Evolutionary conservation across 306 rosid genomes (phyloP), one percentile per base, ranked within the genome.

Genomic region (Amphicarpaea edgeworthii): DNA sequence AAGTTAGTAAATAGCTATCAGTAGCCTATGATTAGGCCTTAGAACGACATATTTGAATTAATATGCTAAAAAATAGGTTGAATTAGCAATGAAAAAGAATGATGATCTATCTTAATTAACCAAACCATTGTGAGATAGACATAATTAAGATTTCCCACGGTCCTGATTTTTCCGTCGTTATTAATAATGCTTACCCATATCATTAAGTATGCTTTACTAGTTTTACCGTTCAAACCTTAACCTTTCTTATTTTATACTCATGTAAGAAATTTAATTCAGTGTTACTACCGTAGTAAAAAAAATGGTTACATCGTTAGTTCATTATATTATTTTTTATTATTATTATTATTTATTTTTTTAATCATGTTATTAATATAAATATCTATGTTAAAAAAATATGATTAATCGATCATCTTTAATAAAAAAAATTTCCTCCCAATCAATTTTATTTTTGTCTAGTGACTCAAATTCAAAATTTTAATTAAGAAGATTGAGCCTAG

Each of bases 1-100:
- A 16, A 60, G 70, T 55, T 79, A 72, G 72, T 10, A 54, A 28
- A 37, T 37, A 57, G 28, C 70, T 23, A 32, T 66, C 57, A 80
- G 20, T 73, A 43, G 15, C 62, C 79, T 19, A 55, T 20, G 50
- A 20, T 65, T 64, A 30, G 58, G 46, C 20, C 73, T 64, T 50
- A 7, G 47, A 79, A 19, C 63, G 23, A 68, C 68, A 63, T 63
- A 28, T 53, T 71, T 62, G 66, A 79, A 63, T 72, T 16, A 63
- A 45, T 62, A 51, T 63, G 32, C 62, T 14, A 41, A 73, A 70
- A 28, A 55, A 8, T n/a, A 46, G 64, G 55, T 37, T 46, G 64
- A 47, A 19, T 24, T 14, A 37, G 21, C 57, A 38, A 34, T 16
- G 40, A 58, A 57, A 68, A 26, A 73, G 40, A 66, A 58, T 55